Base-by-base conservation (phyloP, 306 rosid species). In the Dryas octopetala region DNA sequence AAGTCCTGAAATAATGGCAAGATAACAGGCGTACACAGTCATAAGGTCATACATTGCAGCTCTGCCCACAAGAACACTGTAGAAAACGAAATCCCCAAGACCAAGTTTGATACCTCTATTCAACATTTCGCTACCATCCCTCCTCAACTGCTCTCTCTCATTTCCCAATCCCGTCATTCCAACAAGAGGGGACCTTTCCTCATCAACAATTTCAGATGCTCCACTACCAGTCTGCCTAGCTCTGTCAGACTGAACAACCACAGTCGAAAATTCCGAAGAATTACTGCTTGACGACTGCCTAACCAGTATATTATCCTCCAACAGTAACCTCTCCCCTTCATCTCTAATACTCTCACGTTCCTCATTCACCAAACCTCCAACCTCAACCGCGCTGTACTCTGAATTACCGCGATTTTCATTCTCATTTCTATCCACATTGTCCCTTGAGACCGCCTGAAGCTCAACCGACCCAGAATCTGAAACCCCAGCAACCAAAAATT, bases 41-140 rank as follows among this genome's bases (percentile, higher is more conserved):
- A 91, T 94, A 19, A 94, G 96, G 79, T 94, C 98, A 86, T 89
- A 90, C 97, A 91, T 94, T 59, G 98, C 96, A 80, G 98, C 97
- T 82, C 98, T 90, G 52, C 96, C 95, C 50, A 94, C 98, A 62
- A 91, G 97, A 47, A 94, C 98, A 83, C 96, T 90, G 82, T 94
- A 94, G 93, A 94, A 94, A 65, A 91, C 91, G 63, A 94, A 90
- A 77, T 94, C 95, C 68, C 98, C 97, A 71, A 94, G 95, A 9
- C 98, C 97, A 74, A 94, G 98, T 80, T 88, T 94, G 70, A 94
- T 90, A 58, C 98, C 96, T 75, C 87, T 83, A 19, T 79, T 85
- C 15, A 82, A 52, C 72, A 82, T 59, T 74, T 91, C 95, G 16
- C 17, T 48, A 32, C 9, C 80, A 70, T 66, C 78, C 70, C 82